These are phyloP conservation scores for Zymoseptoria pseudotritici DNA, from an alignment of 2,329 filamentous ascomycete genomes.

Conservation along the genomic window DNA sequence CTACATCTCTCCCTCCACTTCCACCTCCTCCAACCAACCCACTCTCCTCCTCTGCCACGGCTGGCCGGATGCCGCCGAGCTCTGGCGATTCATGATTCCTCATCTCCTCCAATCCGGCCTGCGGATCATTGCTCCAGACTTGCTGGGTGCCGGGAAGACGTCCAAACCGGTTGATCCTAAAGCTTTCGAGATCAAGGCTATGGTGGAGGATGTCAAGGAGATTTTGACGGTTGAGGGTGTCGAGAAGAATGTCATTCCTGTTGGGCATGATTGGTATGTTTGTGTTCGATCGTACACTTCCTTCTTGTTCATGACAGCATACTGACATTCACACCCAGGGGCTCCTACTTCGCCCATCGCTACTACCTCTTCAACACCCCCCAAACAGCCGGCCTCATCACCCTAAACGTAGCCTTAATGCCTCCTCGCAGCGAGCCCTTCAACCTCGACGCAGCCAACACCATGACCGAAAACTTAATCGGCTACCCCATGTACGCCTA, in stretches of 20 bases:
- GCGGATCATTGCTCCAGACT: conserved; percentile 33
- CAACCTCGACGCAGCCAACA: conserved; percentile 33
- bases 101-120: conserved; percentile 35
- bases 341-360: conserved; percentile 35
- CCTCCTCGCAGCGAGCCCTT: conserved; percentile 30
- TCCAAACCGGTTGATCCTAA: conserved; percentile 35
- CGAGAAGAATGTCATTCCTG: conserved; percentile 13
- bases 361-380: conserved; percentile 37
- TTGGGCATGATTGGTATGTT: conserved; percentile 17
- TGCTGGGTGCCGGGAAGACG: conserved; percentile 34
- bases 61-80: conserved; percentile 41
- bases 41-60: conserved; percentile 40
- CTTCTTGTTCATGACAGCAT: neutral
- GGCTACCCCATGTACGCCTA: conserved; percentile 38
- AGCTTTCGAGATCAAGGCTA: conserved; percentile 31
- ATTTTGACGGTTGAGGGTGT: conserved; percentile 35
- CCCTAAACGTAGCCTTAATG: conserved; percentile 39
- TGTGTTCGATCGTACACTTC: neutral
- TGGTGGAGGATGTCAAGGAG: conserved; percentile 34
- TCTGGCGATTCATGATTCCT: conserved; percentile 39
- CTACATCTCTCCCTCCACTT: conserved; percentile 28
- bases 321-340: conserved; percentile 15
- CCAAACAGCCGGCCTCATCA: conserved; percentile 35
- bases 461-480: conserved; percentile 24
- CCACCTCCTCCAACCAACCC: conserved; percentile 26